Conservation (phyloP, 2,329 filamentous ascomycete genomes). For the Sphaerulina vaccinii region DNA sequence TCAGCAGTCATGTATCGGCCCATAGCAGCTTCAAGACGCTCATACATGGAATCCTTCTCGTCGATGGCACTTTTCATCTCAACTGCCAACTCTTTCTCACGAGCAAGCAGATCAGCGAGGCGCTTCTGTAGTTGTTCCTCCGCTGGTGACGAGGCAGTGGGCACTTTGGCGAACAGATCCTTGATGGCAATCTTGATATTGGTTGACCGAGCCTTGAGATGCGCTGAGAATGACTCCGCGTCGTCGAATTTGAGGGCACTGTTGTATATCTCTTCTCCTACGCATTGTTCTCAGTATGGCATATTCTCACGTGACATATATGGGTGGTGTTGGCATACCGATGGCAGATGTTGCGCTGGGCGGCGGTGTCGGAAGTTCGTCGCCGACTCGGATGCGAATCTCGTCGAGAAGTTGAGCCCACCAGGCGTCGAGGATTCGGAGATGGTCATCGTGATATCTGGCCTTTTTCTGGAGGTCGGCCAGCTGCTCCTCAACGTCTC, state of each 20-base stretch:
- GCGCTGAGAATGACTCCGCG: conserved; percentile 67
- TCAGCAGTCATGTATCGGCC: conserved; percentile 92
- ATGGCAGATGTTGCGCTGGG: conserved; percentile 31
- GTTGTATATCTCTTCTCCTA: conserved; percentile 46
- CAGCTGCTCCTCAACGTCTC: conserved; percentile 75
- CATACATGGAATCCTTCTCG: conserved; percentile 57
- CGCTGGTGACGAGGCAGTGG: conserved; percentile 59
- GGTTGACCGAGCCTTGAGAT: conserved; percentile 73
- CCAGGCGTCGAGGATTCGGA: conserved; percentile 89
- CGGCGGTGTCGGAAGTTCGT: conserved; percentile 36
- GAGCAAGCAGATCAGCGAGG: conserved; percentile 71
- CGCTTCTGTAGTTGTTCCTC: conserved; percentile 70
- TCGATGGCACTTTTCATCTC: conserved; percentile 32
- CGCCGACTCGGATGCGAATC: conserved; percentile 45
- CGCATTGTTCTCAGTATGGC: conserved; percentile 32
- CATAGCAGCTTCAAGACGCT: conserved; percentile 83
- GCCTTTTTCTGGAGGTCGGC: conserved; percentile 76
- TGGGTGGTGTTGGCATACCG: conserved; percentile 33
- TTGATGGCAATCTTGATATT: conserved; percentile 74
- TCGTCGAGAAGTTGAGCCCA: conserved; percentile 70
- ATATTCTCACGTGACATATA: conserved; percentile 29
- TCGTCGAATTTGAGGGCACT: conserved; percentile 56
- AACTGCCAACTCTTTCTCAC: conserved; percentile 65
- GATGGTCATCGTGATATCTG: conserved; percentile 84
- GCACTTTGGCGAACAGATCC: conserved; percentile 58